These are phyloP conservation scores for Galeopsis tetrahit DNA, from an alignment of 257 asterid genomes.

Conservation along the genomic window DNA sequence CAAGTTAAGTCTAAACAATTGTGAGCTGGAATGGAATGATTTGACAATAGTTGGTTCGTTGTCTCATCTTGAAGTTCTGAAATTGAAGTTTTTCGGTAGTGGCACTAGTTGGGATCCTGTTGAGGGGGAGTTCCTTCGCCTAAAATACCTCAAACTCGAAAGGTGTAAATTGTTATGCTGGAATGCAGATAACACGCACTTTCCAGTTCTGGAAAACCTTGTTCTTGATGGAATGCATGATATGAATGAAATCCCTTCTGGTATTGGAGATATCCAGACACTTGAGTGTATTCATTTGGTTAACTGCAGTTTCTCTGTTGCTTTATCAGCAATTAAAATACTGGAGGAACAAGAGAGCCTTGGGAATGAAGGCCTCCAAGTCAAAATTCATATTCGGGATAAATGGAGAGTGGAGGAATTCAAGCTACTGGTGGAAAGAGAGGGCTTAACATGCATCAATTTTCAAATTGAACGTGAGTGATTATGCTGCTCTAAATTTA, in stretches of 20 bases:
- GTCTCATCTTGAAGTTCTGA: constrained; percentile 10
- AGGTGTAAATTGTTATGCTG: not conserved
- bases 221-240: not conserved
- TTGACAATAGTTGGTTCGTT: not conserved
- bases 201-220: not conserved
- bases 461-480: not conserved
- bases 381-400: not conserved
- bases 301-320: not conserved
- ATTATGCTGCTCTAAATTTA: too few relatives aligned
- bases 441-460: not conserved
- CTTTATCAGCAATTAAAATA: constrained; percentile 8
- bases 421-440: not conserved
- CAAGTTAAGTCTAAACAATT: not conserved
- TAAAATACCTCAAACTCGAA: not conserved
- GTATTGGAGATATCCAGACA: constrained; percentile 1
- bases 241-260: not conserved
- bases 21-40: not conserved
- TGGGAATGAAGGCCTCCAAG: constrained; percentile 24
- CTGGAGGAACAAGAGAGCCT: constrained; percentile 26
- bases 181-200: not conserved
- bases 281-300: not conserved
- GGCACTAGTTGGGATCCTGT: not conserved
- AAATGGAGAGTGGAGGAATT: not conserved
- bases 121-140: constrained; percentile 13
- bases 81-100: accelerated